phyloP scores from a whole-genome alignment of 257 asterid genomes.

The Avicennia marina region DNA sequence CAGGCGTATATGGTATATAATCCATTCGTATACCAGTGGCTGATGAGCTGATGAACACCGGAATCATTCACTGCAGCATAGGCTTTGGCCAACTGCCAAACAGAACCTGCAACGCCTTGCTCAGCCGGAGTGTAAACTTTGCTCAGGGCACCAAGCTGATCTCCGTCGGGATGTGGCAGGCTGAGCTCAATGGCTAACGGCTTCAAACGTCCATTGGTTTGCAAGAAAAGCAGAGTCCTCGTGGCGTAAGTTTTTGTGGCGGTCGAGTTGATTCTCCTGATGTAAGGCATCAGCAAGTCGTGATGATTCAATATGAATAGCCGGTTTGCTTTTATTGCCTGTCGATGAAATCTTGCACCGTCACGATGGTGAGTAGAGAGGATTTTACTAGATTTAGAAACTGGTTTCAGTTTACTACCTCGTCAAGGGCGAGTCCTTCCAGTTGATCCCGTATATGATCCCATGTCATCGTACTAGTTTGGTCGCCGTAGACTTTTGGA shows the following conservation, averaged over 20 bases:
- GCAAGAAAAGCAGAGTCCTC: constrained; percentile 48
- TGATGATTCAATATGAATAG: constrained; percentile 52
- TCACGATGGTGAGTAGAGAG: background rate
- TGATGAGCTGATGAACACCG: constrained; percentile 51
- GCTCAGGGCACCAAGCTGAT: constrained; percentile 34
- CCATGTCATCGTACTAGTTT: constrained; percentile 31
- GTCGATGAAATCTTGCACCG: background rate
- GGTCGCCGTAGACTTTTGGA: constrained; percentile 38
- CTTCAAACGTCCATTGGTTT: constrained; percentile 36
- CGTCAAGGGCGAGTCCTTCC: constrained; percentile 38
- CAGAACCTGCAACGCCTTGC: constrained; percentile 26
- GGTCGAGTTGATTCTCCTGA: constrained; percentile 50
- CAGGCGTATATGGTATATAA: background rate
- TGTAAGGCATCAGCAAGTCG: constrained; percentile 48
- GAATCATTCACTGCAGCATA: constrained; percentile 51
- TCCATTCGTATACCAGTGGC: constrained; percentile 37
- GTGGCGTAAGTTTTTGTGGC: constrained; percentile 45
- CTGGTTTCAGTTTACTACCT: constrained; percentile 25
- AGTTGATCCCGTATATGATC: constrained; percentile 33
- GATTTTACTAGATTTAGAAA: background rate
- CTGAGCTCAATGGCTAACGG: constrained; percentile 53
- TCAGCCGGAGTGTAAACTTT: constrained; percentile 44
- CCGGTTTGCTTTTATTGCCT: constrained; percentile 36
- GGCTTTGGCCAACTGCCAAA: constrained; percentile 58
- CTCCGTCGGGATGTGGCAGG: constrained; percentile 45